These are phyloP conservation scores for Podaxis sp. DNA, from an alignment of 768 basidiomycete genomes.

Conservation along the genomic window DNA sequence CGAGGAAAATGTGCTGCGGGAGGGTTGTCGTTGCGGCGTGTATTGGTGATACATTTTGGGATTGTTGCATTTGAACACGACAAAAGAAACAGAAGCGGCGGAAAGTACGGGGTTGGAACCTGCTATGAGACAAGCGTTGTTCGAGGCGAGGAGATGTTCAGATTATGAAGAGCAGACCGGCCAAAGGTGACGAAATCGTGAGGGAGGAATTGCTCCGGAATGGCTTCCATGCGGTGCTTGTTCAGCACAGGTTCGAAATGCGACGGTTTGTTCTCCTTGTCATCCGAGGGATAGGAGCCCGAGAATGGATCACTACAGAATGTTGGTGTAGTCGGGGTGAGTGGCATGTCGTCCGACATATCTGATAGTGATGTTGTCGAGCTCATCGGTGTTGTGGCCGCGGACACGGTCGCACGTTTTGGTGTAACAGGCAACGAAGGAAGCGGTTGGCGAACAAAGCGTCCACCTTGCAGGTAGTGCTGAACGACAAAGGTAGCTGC, in stretches of 20 bases:
- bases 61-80: constrained; percentile 49
- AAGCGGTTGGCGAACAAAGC: constrained; percentile 49
- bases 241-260: constrained; percentile 71
- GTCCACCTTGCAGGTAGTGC: constrained; percentile 87
- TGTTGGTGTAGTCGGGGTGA: constrained; percentile 72
- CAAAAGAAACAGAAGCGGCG: constrained; percentile 34
- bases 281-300: constrained; percentile 47
- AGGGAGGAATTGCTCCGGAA: constrained; percentile 74
- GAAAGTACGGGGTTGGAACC: constrained; percentile 30
- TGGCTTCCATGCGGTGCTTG: constrained; percentile 62
- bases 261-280: constrained; percentile 77
- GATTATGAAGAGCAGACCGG: constrained; percentile 71
- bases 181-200: constrained; percentile 80
- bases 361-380: constrained; percentile 71
- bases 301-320: constrained; percentile 60
- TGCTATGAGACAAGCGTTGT: constrained; percentile 57
- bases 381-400: constrained; percentile 70
- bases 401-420: constrained; percentile 48
- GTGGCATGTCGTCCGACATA: constrained; percentile 77
- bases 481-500: constrained; percentile 92
- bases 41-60: constrained; percentile 83
- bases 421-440: constrained; percentile 65
- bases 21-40: constrained; percentile 52
- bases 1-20: constrained; percentile 48
- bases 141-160: constrained; percentile 67